Base-by-base conservation (phyloP, 2,329 filamentous ascomycete species). In the Diplodia seriata region DNA sequence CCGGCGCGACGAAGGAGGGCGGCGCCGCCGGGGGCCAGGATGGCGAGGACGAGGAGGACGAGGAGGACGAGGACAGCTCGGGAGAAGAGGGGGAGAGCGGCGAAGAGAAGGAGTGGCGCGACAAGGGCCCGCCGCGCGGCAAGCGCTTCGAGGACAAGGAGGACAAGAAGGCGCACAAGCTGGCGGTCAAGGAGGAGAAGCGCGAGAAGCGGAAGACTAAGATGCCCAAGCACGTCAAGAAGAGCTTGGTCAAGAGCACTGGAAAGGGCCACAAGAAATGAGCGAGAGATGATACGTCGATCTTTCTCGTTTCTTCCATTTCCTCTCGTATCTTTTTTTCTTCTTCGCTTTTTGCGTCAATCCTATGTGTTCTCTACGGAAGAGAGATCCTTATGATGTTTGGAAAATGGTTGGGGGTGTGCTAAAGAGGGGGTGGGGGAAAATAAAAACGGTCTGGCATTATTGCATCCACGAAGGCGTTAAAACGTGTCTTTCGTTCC, bases 141-240 rank as follows among this genome's bases (percentile, higher is more conserved):
- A 79, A 77, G 69, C 75, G 91, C 70, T 94, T 96, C 74, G 90
- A 95, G 77, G 93, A 97, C 74, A 97, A 97, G 80, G 93, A 97
- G 14, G 88, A 87, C 69, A 98, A 97, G 79, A 91, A 90, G 83
- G 88, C 87, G 71, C 95, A 97, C 79, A 99, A 99, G 79, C 87
- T 88, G 77, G 90, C 91, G 1, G 91, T 97, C 72, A 99, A 98
- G 81, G 94, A 97, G 75, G 94, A 94, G 75, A 97, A 97, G 83
- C 89, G 93, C 43, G 94, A 97, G 79, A 93, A 96, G 83, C 85
- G 95, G 69, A 92, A 94, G 79, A 91, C 92, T 4, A 99, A 99
- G 84, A 97, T 99, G 81, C 94, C 95, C 0, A 99, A 99, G 82
- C 89, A 96, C 77, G 72, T 97, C 40, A 99, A 99, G 86, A 98